Evolutionary conservation across 164 flowering plant species (phyloP).

Genomic region (Magnolia sinica): DNA sequence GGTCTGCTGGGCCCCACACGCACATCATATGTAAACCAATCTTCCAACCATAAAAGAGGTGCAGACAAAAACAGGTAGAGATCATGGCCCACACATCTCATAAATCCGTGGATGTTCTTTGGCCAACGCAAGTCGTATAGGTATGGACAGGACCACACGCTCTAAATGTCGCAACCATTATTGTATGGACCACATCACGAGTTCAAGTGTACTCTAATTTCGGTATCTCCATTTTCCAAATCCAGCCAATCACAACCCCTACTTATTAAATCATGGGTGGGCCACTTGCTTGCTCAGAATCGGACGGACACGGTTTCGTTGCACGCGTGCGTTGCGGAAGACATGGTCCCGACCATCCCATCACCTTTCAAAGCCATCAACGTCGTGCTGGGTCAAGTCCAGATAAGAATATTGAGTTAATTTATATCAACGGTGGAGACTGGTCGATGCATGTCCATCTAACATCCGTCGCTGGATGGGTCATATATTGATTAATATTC

Average conservation of each 20-base stretch:
- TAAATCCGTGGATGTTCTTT: conserved; percentile 27
- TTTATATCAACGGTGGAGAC: no score
- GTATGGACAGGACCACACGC: conserved; percentile 12
- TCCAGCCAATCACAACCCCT: conserved; percentile 1
- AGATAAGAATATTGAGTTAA: not conserved
- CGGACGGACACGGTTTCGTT: not conserved
- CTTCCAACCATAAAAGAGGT: not conserved
- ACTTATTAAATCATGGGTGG: conserved; percentile 4
- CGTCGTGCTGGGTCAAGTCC: conserved; percentile 5
- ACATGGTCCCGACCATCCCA: not conserved
- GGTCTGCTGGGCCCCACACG: not conserved
- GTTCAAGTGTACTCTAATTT: not conserved
- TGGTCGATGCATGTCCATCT: no score
- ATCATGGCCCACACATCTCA: not conserved
- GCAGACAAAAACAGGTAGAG: conserved; percentile 7
- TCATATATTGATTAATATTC: no score
- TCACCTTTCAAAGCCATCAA: not conserved
- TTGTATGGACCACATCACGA: conserved; percentile 15
- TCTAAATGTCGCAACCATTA: conserved; percentile 12
- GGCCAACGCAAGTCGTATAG: not conserved
- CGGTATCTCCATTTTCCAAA: not conserved
- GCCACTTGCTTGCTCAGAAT: not conserved
- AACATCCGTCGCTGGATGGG: no score
- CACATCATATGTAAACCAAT: not conserved
- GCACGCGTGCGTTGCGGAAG: not conserved